Base-by-base conservation (phyloP, 208 protist species). In the Trypanosomatidae sp. region DNA sequence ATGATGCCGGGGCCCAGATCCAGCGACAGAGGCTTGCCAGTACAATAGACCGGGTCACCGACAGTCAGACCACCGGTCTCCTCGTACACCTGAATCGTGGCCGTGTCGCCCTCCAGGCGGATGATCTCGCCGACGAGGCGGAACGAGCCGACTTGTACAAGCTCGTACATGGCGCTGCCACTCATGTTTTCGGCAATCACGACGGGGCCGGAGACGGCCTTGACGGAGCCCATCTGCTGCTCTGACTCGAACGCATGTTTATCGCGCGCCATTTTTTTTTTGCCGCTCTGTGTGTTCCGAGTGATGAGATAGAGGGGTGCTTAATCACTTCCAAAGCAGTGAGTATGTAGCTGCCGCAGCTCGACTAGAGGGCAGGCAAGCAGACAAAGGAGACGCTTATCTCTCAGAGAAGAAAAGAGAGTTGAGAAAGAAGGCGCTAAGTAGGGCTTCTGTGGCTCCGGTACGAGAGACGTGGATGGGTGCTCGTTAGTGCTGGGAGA, bases 11-110 rank as follows among this genome's bases (percentile, higher is more conserved):
- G 99, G 79, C 99, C 99, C 41, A 99, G 93, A 85, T 99, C 98
- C 17, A 99, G 98, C 50, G 98, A 99, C 6, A 99, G 94, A 49
- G 99, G 99, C 88, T 99, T 98, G 65, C 98, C 98, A 15, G 99
- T 99, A 76, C 99, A 95, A 62, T 98, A 91, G 7, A 99, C 99
- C 62, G 98, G 98, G 81, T 99, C 99, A 59, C 99, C 99, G 41
- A 99, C 98, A 30, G 94, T 98, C n/a, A 99, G 91, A 79, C 99
- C 99, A 39, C 98, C 95, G 33, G 99, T 99, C 83, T 99, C 99
- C 87, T 99, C 99, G 91, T 99, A 99, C 25, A 99, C 98, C 89
- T 99, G 99, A 83, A 99, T 99, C 17, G 99, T 99, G 5, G 99
- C 99, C 12, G 93, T 99, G 85, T 99, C 98, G 53, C 88, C 93